phyloP scores from a whole-genome alignment of 129 eudicot genomes.

The Dittrichia graveolens region DNA sequence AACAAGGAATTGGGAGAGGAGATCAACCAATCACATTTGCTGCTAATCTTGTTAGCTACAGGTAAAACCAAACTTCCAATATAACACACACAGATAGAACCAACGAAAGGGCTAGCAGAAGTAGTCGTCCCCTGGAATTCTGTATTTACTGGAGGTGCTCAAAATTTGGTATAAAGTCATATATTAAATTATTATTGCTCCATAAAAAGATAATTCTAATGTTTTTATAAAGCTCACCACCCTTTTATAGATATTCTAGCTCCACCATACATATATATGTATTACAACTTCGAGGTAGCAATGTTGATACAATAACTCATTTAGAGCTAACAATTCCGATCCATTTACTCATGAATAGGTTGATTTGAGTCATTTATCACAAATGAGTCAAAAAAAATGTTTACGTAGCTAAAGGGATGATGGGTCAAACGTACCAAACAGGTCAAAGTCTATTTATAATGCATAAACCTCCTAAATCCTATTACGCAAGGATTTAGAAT shows the following conservation, averaged over 20 bases:
- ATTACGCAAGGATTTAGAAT: background rate
- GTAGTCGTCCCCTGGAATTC: too few species aligned
- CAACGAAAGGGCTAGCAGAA: background rate
- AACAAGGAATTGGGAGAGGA: conserved; percentile 99
- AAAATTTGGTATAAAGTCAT: too few species aligned
- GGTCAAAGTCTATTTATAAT: background rate
- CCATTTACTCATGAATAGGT: background rate
- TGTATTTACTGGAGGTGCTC: too few species aligned
- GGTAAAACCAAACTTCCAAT: conserved; percentile 40
- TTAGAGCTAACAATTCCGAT: background rate
- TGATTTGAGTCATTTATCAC: background rate
- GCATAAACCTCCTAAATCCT: background rate
- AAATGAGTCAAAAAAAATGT: background rate
- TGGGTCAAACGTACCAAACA: background rate
- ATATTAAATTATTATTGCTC: too few species aligned
- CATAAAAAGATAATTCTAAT: too few species aligned
- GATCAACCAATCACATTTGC: conserved; percentile 99
- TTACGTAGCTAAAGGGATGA: background rate
- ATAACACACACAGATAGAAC: background rate
- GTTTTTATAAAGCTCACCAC: too few species aligned
- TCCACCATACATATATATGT: too few species aligned
- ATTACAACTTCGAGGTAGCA: too few species aligned
- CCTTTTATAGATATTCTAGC: too few species aligned
- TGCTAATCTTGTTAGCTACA: conserved; percentile 94
- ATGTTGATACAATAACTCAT: too few species aligned